Evolutionary conservation across 2,329 filamentous ascomycete genomes (phyloP), one percentile per base, ranked within the genome.

Genomic region (Daldinia sp.): DNA sequence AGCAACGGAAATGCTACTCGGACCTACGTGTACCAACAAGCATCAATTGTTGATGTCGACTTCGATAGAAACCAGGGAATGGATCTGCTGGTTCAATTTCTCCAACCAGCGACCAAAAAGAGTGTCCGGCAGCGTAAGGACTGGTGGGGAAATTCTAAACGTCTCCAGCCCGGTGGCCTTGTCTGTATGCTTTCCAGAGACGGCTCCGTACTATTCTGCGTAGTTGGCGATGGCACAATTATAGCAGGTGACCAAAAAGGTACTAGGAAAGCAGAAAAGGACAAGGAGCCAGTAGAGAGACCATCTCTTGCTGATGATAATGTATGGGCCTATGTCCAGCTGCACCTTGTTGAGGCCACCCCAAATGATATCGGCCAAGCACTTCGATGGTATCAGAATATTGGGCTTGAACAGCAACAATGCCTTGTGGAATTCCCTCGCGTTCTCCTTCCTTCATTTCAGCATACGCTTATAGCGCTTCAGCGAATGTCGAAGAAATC

Each of bases 381-480:
- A 1, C 72, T 81, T 5, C 56, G 61, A 1, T 82, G 79, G 79
- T 80, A 72, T 68, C 72, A 69, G 13, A 59, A 65, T 7, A 64
- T 71, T 35, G 74, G 66, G 0, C 12, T 48, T 0, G 41, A 35
- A 2, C 59, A 70, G 13, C 59, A 65, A 23, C 71, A 73, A 41
- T 76, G 72, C 15, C 79, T 91, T 0, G 81, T 91, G 0, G 89
- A 91, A 69, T 90, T 91, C 63, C 89, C 88, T 0, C 86, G 86
- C 0, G 79, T 91, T 3, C 76, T 91, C 1, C 78, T 90, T 2
- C 83, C 85, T 0, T 83, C 88, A 0, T 91, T 91, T 70, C 78
- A 83, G 28, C 86, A 87, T 28, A 89, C 86, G 0, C 79, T 91
- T 0, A 76, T 81, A 48, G 85, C 85, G 0, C 78, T 92, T 2